Evolutionary conservation across 1,284 basidiomycete genomes (phyloP).

Genomic region (Golubevia sp.): DNA sequence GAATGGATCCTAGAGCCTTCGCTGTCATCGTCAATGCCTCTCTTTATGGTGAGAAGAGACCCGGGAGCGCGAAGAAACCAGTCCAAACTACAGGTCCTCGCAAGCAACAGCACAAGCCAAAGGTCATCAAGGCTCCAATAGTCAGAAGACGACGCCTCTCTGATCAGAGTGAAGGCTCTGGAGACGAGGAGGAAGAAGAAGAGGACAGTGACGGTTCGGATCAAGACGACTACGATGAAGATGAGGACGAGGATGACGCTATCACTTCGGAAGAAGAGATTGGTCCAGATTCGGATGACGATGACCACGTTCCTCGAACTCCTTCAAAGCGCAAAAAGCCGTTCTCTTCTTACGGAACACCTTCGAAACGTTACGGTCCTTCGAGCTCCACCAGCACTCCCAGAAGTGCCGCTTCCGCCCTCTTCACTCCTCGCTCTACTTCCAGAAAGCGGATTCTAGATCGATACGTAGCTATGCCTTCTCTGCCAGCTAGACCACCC

Average conservation of each 20-base stretch:
- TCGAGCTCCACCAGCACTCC: not conserved
- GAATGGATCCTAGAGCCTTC: not conserved
- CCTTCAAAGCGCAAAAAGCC: slow-evolving; percentile 3
- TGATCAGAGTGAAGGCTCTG: not conserved
- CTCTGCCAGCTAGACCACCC: slow-evolving; percentile 32
- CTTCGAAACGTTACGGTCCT: not conserved
- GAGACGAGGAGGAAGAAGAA: slow-evolving; percentile 7
- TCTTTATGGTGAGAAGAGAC: no score
- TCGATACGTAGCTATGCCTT: slow-evolving; percentile 6
- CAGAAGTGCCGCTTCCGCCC: not conserved
- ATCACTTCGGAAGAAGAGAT: not conserved
- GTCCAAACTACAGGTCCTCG: not conserved
- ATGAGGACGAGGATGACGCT: slow-evolving; percentile 3
- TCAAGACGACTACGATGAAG: slow-evolving; percentile 2
- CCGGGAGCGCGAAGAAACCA: not conserved
- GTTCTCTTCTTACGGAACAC: not conserved
- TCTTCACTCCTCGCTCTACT: slow-evolving; percentile 6
- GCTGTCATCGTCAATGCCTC: not conserved
- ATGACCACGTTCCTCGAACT: not conserved
- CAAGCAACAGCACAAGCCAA: slow-evolving; percentile 1
- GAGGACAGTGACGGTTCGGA: not conserved
- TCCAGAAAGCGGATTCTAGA: slow-evolving; percentile 5
- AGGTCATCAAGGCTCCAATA: not conserved
- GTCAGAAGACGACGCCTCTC: not conserved
- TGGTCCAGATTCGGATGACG: not conserved